phyloP scores from a whole-genome alignment of 495 filamentous ascomycete genomes.

The Aspergillus bridgeri region DNA sequence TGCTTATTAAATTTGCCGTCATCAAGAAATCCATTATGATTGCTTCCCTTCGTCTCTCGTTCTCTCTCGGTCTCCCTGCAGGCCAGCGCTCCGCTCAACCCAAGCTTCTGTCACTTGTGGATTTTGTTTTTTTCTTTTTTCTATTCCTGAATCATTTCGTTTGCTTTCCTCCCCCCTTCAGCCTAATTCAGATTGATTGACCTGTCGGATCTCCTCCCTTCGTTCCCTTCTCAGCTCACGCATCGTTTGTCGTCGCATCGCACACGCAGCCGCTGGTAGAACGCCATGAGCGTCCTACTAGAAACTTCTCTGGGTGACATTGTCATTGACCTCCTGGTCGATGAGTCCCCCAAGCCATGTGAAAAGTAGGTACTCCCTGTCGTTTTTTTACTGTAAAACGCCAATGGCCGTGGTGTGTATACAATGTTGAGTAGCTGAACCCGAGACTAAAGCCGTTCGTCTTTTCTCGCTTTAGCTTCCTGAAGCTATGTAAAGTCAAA shows the following conservation, averaged over 20 bases:
- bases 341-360: conserved; percentile 83
- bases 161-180: background rate
- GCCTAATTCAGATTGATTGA: background rate
- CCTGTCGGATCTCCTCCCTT: background rate
- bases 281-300: conserved; percentile 71
- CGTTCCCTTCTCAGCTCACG: conserved; percentile 10
- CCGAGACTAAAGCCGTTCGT: conserved; percentile 49
- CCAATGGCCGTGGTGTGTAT: conserved; percentile 11
- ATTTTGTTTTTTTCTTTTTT: conserved; percentile 9
- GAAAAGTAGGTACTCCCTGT: conserved; percentile 67
- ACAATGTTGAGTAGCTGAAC: conserved; percentile 36
- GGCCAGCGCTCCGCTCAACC: background rate
- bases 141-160: background rate
- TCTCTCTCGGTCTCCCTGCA: background rate
- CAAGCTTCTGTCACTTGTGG: background rate
- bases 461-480: conserved; percentile 60
- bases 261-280: conserved; percentile 12
- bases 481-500: conserved; percentile 96
- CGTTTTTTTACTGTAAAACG: conserved; percentile 1
- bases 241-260: conserved; percentile 20
- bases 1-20: background rate
- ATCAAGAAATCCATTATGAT: background rate
- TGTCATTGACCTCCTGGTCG: conserved; percentile 84
- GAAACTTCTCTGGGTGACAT: conserved; percentile 92
- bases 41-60: background rate